Conservation (phyloP, 2,329 filamentous ascomycete species). For the Harringtonia aguacate region DNA sequence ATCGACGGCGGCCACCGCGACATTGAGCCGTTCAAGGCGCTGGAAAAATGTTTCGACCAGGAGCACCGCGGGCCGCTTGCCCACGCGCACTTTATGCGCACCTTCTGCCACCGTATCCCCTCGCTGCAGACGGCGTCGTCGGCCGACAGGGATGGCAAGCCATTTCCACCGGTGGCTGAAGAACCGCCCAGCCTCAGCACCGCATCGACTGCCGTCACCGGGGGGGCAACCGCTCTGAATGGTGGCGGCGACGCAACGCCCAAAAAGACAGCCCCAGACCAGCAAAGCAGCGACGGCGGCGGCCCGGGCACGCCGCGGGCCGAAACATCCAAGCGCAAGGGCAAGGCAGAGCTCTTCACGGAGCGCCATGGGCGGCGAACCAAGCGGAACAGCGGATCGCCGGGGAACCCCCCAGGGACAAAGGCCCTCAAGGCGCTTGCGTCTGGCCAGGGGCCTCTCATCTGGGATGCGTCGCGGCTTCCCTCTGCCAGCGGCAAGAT, state of each 20-base stretch:
- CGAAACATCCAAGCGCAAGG: conserved; percentile 22
- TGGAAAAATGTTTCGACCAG: conserved; percentile 51
- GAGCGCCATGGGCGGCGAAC: conserved; percentile 23
- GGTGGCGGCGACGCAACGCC: conserved; percentile 5
- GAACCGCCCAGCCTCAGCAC: conserved; percentile 16
- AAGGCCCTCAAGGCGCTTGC: conserved; percentile 17
- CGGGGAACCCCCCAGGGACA: conserved; percentile 23
- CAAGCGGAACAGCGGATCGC: conserved; percentile 22
- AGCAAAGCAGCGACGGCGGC: conserved; percentile 7
- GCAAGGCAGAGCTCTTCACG: conserved; percentile 23
- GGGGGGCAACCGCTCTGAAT: no score
- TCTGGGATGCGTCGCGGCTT: conserved; percentile 19
- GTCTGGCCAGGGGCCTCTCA: conserved; percentile 10
- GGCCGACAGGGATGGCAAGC: conserved; percentile 19
- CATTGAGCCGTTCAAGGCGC: conserved; percentile 50
- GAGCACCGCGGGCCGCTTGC: conserved; percentile 47
- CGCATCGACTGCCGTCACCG: conserved; percentile 2
- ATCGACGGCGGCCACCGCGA: conserved; percentile 53
- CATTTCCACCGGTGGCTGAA: conserved; percentile 17
- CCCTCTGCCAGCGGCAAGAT: conserved; percentile 18
- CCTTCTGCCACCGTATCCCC: conserved; percentile 40
- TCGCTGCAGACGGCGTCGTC: conserved; percentile 12
- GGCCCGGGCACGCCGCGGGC: conserved; percentile 11
- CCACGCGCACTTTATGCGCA: conserved; percentile 53
- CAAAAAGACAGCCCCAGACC: conserved; percentile 12